phyloP scores from a whole-genome alignment of 805 yeast species.

The Pichia californica region DNA sequence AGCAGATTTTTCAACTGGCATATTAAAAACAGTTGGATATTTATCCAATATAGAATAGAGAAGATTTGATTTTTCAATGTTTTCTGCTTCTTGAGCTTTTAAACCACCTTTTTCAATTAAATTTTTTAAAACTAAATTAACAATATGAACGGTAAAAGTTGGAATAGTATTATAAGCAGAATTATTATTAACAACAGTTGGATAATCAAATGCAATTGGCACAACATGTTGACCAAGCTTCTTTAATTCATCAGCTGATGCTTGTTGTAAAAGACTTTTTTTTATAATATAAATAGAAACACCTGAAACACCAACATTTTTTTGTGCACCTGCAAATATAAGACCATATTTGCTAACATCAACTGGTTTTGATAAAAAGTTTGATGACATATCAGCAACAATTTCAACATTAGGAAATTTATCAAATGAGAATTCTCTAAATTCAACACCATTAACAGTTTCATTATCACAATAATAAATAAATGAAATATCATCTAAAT shows the following conservation, averaged over 20 bases:
- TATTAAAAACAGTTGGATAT: constrained; percentile 55
- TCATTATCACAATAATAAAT: constrained; percentile 94
- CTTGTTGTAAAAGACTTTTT: constrained; percentile 65
- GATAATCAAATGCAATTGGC: constrained; percentile 86
- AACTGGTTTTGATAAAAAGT: constrained; percentile 72
- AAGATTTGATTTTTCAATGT: constrained; percentile 53
- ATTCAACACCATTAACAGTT: constrained; percentile 94
- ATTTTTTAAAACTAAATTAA: constrained; percentile 67
- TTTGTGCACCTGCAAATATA: constrained; percentile 97
- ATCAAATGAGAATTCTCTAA: constrained; percentile 41
- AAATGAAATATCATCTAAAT: constrained; percentile 65
- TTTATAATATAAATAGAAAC: constrained; percentile 86
- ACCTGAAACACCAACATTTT: constrained; percentile 96
- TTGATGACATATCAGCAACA: constrained; percentile 93
- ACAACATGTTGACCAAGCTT: constrained; percentile 63
- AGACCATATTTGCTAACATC: constrained; percentile 84
- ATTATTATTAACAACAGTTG: constrained; percentile 80
- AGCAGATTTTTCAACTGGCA: constrained; percentile 56
- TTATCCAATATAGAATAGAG: constrained; percentile 63
- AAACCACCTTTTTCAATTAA: constrained; percentile 71
- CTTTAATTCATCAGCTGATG: constrained; percentile 54
- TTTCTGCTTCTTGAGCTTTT: constrained; percentile 47
- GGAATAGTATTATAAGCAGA: constrained; percentile 96
- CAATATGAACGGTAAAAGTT: constrained; percentile 81
- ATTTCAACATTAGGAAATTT: constrained; percentile 67